phyloP scores from a whole-genome alignment of 441 rosid species.

The Codiaeum variegatum region DNA sequence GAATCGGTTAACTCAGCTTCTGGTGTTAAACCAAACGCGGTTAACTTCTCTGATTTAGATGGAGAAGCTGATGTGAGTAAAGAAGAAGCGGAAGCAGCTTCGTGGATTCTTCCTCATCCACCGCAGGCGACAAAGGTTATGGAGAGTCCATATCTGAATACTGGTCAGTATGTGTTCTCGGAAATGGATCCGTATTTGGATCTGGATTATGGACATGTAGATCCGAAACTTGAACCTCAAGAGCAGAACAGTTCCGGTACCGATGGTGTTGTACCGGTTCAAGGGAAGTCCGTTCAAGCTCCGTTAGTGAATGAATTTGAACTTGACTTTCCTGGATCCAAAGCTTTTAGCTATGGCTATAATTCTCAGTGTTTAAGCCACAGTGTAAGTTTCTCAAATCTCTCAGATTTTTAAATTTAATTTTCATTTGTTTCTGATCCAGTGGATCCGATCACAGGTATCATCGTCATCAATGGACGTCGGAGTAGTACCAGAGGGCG shows the following conservation, averaged over 20 bases:
- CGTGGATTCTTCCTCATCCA: conserved; percentile 72
- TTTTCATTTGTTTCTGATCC: neutral
- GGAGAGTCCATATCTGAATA: conserved; percentile 50
- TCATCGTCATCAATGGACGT: conserved; percentile 88
- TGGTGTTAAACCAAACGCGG: conserved; percentile 30
- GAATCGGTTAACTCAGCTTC: conserved; percentile 40
- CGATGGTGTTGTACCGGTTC: conserved; percentile 83
- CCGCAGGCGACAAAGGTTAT: conserved; percentile 41
- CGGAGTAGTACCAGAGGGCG: conserved; percentile 86
- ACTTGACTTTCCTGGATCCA: conserved; percentile 52
- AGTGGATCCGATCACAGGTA: conserved; percentile 37
- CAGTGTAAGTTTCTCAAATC: conserved; percentile 43
- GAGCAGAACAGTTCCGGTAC: conserved; percentile 75
- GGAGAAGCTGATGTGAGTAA: conserved; percentile 47
- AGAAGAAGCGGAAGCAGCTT: conserved; percentile 87
- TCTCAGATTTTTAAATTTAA: neutral
- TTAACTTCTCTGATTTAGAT: conserved; percentile 44
- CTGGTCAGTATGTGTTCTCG: conserved; percentile 55
- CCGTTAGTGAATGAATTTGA: conserved; percentile 54
- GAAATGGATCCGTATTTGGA: conserved; percentile 72
- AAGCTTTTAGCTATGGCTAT: conserved; percentile 40
- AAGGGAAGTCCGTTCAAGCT: conserved; percentile 32
- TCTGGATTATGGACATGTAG: conserved; percentile 57
- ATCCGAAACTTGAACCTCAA: conserved; percentile 52
- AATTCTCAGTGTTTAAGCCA: conserved; percentile 46